Conservation (phyloP, 148 eudicot species). For the Amaranthus palmeri region DNA sequence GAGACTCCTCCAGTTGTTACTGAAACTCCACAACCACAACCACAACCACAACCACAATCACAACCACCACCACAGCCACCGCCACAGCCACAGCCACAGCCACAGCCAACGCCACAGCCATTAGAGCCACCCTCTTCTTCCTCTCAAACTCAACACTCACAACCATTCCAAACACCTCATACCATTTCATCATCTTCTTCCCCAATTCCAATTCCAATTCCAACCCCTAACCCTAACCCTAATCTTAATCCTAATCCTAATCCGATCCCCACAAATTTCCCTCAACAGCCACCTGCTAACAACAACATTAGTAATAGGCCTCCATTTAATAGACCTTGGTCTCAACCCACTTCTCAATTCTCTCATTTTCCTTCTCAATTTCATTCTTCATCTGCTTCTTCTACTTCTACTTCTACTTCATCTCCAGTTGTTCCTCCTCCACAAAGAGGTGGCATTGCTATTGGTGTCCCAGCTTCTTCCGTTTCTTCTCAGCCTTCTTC, state of each 20-base stretch:
- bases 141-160: not conserved
- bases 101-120: conserved; percentile 7
- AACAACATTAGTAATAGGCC: conserved; percentile 1
- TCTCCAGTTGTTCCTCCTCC: conserved; percentile 6
- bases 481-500: conserved; percentile 14
- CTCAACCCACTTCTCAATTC: conserved; percentile 33
- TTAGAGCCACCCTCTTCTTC: conserved; percentile 13
- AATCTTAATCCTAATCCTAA: conserved; percentile 36
- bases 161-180: too few species aligned
- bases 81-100: not conserved
- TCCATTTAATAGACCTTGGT: conserved; percentile 47
- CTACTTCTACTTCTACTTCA: conserved; percentile 30
- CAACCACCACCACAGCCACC: not conserved
- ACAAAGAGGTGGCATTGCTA: conserved; percentile 56
- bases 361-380: conserved; percentile 36
- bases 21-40: not conserved
- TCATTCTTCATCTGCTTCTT: conserved; percentile 18
- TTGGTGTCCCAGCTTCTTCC: conserved; percentile 56
- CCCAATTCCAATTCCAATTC: conserved; percentile 5
- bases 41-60: not conserved
- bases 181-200: conserved; percentile 2
- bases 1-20: not conserved
- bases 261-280: conserved; percentile 21
- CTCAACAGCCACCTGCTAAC: conserved; percentile 21
- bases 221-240: conserved; percentile 34